Conservation (phyloP, 805 yeast species). For the Saturnispora gosingensis region DNA sequence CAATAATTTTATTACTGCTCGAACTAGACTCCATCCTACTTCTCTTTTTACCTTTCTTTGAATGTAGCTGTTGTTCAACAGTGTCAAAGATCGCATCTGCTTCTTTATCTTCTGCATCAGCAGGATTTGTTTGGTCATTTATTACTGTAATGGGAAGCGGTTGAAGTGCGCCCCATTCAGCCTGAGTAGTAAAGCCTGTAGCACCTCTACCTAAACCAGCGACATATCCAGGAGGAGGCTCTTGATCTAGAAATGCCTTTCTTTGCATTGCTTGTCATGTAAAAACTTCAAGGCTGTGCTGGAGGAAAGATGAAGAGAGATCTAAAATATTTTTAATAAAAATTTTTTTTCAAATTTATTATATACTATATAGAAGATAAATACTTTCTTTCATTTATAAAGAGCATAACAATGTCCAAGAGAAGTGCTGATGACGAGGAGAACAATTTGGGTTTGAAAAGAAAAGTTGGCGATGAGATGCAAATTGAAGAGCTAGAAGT, state of each 20-base stretch:
- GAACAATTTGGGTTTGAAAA: slow-evolving; percentile 12
- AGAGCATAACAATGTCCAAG: slow-evolving; percentile 24
- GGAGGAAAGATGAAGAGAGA: neutral
- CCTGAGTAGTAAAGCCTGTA: slow-evolving; percentile 80
- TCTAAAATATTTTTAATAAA: neutral
- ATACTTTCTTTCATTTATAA: neutral
- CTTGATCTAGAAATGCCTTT: slow-evolving; percentile 65
- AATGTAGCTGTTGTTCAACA: slow-evolving; percentile 44
- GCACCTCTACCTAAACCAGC: slow-evolving; percentile 97
- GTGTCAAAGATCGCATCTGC: slow-evolving; percentile 63
- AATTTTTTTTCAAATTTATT: slow-evolving; percentile 6
- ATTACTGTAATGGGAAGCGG: slow-evolving; percentile 24
- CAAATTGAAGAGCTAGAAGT: slow-evolving; percentile 29
- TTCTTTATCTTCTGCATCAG: slow-evolving; percentile 48
- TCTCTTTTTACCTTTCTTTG: slow-evolving; percentile 26
- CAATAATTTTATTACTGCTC: slow-evolving; percentile 3
- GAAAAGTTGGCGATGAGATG: slow-evolving; percentile 17
- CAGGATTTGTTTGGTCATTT: slow-evolving; percentile 5
- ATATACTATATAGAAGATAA: neutral
- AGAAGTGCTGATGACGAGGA: slow-evolving; percentile 24
- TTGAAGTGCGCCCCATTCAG: slow-evolving; percentile 53
- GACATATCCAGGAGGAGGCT: slow-evolving; percentile 82
- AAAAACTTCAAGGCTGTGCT: slow-evolving; percentile 7
- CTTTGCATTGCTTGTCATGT: slow-evolving; percentile 32
- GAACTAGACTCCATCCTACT: slow-evolving; percentile 17